A percentile compares a stretch with the other conserved stretches of the same genome.
Conservation (phyloP, 1,139 yeast genomes). For the Yamadazyma sp. region DNA sequence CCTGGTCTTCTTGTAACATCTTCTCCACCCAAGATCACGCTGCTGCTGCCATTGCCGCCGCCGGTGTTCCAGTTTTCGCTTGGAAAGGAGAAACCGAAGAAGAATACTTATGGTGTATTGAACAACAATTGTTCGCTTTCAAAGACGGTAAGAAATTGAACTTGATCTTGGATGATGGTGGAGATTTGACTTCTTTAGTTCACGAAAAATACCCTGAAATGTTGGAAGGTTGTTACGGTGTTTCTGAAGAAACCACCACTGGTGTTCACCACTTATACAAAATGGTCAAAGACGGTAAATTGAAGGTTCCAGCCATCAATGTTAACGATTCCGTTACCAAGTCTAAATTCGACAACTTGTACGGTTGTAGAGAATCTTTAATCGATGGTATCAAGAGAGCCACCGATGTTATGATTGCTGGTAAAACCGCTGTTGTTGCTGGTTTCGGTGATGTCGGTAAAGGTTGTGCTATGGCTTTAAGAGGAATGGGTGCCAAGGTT, state of each 20-base stretch:
- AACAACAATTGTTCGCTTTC: constrained; percentile 98
- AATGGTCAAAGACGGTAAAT: constrained; percentile 84
- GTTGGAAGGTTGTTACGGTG: constrained; percentile 93
- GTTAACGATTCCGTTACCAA: constrained; percentile 99
- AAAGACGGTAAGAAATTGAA: constrained; percentile 94
- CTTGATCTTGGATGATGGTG: constrained; percentile 99
- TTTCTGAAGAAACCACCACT: constrained; percentile 99
- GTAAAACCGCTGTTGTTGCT: constrained; percentile 98
- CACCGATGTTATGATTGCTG: constrained; percentile 99
- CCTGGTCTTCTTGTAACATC: constrained; percentile 99
- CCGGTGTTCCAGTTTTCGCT: constrained; percentile 99
- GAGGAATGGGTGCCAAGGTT: constrained; percentile 99
- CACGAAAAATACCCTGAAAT: constrained; percentile 99
- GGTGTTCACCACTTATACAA: constrained; percentile 99
- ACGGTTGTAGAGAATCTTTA: constrained; percentile 99
- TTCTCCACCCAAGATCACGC: constrained; percentile 99
- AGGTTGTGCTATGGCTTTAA: constrained; percentile 99
- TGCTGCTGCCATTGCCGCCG: constrained; percentile 99
- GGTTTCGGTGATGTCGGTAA: constrained; percentile 99
- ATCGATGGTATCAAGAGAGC: constrained; percentile 99
- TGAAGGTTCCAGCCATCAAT: constrained; percentile 99
- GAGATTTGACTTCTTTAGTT: constrained; percentile 95
- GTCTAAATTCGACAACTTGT: constrained; percentile 98
- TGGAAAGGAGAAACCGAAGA: constrained; percentile 99
- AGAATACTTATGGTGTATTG: constrained; percentile 99